Evolutionary conservation across 2,329 filamentous ascomycete genomes (phyloP).

Genomic region (Helicocarpus griseus): DNA sequence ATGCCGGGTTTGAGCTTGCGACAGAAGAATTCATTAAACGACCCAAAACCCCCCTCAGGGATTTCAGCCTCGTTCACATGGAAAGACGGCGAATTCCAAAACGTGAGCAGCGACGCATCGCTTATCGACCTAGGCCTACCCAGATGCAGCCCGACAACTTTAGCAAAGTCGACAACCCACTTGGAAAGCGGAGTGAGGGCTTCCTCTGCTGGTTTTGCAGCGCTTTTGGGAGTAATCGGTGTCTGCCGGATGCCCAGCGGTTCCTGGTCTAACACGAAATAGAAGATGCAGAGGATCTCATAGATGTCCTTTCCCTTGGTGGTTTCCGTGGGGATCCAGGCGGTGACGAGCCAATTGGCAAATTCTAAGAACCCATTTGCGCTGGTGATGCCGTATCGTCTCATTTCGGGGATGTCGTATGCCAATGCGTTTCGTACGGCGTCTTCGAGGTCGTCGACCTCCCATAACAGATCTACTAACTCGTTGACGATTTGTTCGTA

Average conservation of each 20-base stretch:
- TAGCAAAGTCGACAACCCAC: constrained; percentile 32
- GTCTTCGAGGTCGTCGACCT: constrained; percentile 5
- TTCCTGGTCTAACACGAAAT: constrained; percentile 31
- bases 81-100: constrained; percentile 23
- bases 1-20: constrained; percentile 27
- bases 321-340: constrained; percentile 30
- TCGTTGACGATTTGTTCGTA: constrained; percentile 6
- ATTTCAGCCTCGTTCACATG: constrained; percentile 22
- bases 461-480: constrained; percentile 3
- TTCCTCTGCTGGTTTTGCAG: constrained; percentile 17
- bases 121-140: constrained; percentile 26
- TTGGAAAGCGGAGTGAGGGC: constrained; percentile 26
- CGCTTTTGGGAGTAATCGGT: constrained; percentile 21
- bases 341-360: constrained; percentile 5
- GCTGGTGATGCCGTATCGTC: constrained; percentile 7
- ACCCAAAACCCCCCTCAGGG: constrained; percentile 24
- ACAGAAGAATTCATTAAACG: constrained; percentile 36
- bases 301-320: constrained; percentile 28
- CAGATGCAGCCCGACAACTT: constrained; percentile 28
- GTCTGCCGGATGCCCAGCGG: constrained; percentile 21
- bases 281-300: constrained; percentile 30
- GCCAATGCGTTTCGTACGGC: constrained; percentile 7
- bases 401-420: constrained; percentile 8
- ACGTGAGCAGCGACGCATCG: constrained; percentile 21
- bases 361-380: constrained; percentile 10